Conservation (phyloP, 2,329 filamentous ascomycete genomes). For the Leptographium galeiforme region DNA sequence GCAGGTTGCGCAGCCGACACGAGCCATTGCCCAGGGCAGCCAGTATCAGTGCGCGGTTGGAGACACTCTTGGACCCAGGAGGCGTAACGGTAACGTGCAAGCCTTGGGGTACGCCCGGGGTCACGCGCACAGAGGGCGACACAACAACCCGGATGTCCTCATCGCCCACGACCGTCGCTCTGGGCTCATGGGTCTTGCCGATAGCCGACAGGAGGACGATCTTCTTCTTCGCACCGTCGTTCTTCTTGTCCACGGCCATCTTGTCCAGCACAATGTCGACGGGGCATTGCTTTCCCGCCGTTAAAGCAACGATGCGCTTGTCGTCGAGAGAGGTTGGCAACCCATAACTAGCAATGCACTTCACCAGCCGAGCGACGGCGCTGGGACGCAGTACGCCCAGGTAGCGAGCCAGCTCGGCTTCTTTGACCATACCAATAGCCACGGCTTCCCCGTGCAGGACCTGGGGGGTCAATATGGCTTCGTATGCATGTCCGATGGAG, state of each 20-base stretch:
- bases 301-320: constrained; percentile 66
- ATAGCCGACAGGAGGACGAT: constrained; percentile 86
- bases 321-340: constrained; percentile 77
- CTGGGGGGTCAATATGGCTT: constrained; percentile 90
- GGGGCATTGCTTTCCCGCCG: constrained; percentile 75
- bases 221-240: constrained; percentile 89
- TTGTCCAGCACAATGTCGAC: constrained; percentile 77
- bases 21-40: constrained; percentile 78
- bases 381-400: constrained; percentile 74
- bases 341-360: constrained; percentile 90
- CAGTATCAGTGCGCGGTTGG: constrained; percentile 86
- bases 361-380: constrained; percentile 77
- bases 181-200: constrained; percentile 73
- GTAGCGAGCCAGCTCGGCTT: constrained; percentile 84
- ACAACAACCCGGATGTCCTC: constrained; percentile 70
- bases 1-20: constrained; percentile 78
- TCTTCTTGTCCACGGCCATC: constrained; percentile 99
- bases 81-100: constrained; percentile 63
- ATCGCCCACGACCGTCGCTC: constrained; percentile 82
- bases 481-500: constrained; percentile 92
- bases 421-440: constrained; percentile 96
- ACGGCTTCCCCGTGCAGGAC: constrained; percentile 92
- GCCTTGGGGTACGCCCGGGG: constrained; percentile 53
- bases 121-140: constrained; percentile 63
- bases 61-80: constrained; percentile 94